Conservation (phyloP, 1,284 basidiomycete genomes). For the Gymnopus androsaceus region DNA sequence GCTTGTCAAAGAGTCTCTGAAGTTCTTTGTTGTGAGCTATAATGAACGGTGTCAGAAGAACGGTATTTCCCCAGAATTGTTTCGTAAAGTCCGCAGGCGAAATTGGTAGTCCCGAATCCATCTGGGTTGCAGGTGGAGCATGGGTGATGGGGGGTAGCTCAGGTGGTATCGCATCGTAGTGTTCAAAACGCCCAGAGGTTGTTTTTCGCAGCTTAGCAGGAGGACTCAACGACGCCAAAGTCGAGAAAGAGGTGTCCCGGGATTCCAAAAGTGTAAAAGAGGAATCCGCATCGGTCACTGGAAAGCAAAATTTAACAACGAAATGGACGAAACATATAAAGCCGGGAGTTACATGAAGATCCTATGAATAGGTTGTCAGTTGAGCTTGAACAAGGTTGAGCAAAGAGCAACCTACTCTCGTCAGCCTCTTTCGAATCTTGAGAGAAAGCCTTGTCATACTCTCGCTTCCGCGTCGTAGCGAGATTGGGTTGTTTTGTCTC, state of each 20-base stretch:
- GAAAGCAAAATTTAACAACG: neutral
- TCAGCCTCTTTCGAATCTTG: neutral
- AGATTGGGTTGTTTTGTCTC: too few species aligned
- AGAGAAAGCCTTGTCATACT: too few species aligned
- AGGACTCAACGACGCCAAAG: neutral
- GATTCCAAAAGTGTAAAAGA: neutral
- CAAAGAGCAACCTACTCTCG: neutral
- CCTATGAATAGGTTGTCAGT: too few species aligned
- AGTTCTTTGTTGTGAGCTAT: constrained; percentile 45
- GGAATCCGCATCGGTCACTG: neutral
- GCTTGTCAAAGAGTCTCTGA: constrained; percentile 43
- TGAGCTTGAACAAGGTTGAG: too few species aligned
- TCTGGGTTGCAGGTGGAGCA: neutral
- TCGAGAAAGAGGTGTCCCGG: neutral
- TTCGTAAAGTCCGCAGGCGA: neutral
- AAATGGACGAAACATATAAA: neutral
- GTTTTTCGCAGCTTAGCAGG: neutral
- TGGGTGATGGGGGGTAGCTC: neutral
- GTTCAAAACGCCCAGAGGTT: neutral
- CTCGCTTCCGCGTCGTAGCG: too few species aligned
- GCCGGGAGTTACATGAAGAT: neutral
- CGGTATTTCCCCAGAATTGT: neutral
- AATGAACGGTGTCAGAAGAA: constrained; percentile 16
- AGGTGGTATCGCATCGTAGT: neutral
- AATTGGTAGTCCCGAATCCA: too few species aligned